Evolutionary conservation across 176 grass and related monocot genomes (phyloP), one percentile per base, ranked within the genome.

Genomic region (Miscanthus lutarioriparius): DNA sequence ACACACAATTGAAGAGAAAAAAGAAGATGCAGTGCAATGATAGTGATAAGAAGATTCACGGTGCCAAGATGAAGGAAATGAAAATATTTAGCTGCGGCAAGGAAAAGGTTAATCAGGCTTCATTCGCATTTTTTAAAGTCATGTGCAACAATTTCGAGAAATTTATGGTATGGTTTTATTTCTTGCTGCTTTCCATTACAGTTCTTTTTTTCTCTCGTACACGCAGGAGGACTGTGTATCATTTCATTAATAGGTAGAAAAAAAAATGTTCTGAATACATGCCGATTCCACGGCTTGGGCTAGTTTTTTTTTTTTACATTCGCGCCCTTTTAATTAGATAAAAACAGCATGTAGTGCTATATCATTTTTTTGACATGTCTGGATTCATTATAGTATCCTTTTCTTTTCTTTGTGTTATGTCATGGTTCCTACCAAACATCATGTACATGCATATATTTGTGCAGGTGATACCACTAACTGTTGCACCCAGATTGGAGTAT

Each of bases 391-490:
- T 25, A 47, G 49, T 30, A 33, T 17, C 0, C 27, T 75, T 70
- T 26, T 76, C 45, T 33, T 17, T 83, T 66, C 23, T 32, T 64
- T 70, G 65, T 75, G 13, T 77, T 59, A 59, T 77, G 5, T 10
- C 13, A 54, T 81, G 32, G 2, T 38, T 13, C 12, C n/a, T 79
- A 43, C 72, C 48, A 23, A 59, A 10, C 12, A 20, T 28, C 7
- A 9, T 43, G 56, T 20, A 16, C 1, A 70, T 67, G 32, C 22
- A 10, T 64, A 65, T 87, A 16, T 68, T 12, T 69, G 25, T 95
- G 80, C 88, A 92, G 93, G 54, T 81, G 56, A 85, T 95, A 90
- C 93, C 93, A 41, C 88, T 72, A 64, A 6, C 3, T 26, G 37
- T 87, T 44, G 47, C 62, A 54, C 3, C 69, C 26, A 67, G 39